Evolutionary conservation across 768 basidiomycete genomes (phyloP).

Genomic region (Lactifluus hygrophoroides): DNA sequence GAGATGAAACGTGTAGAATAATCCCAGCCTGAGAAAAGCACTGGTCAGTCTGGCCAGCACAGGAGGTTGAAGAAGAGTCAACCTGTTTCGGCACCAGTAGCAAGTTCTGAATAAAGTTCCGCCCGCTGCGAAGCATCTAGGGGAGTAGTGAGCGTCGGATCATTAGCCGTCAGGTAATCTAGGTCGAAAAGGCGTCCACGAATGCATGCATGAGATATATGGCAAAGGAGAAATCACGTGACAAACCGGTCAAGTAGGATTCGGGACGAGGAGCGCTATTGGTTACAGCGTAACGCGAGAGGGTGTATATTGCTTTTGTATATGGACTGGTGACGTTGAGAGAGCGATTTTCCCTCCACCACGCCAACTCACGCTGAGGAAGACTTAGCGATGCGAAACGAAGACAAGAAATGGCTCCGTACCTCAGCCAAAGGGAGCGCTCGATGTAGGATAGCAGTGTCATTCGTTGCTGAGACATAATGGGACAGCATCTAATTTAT

Average conservation of each 20-base stretch:
- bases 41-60: background rate
- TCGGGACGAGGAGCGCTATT: constrained; percentile 88
- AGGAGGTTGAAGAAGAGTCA: constrained; percentile 17
- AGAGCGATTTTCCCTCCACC: constrained; percentile 76
- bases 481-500: constrained; percentile 68
- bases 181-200: background rate
- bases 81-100: constrained; percentile 81
- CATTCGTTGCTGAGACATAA: constrained; percentile 67
- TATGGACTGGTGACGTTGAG: constrained; percentile 60
- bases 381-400: background rate
- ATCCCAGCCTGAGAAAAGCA: constrained; percentile 28
- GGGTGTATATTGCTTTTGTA: constrained; percentile 52
- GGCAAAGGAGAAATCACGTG: background rate
- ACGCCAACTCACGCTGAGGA: constrained; percentile 62
- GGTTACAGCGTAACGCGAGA: constrained; percentile 68
- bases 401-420: constrained; percentile 15
- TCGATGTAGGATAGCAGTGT: constrained; percentile 63
- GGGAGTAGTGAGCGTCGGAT: constrained; percentile 42
- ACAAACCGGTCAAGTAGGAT: constrained; percentile 56
- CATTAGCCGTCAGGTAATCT: constrained; percentile 78
- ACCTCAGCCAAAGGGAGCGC: constrained; percentile 84
- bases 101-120: constrained; percentile 78
- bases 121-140: constrained; percentile 53
- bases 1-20: constrained; percentile 35
- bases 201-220: background rate